A percentile compares a stretch with the other conserved stretches of the same genome.
Evolutionary conservation across 306 rosid species (phyloP).

Genomic region (Prunus armeniaca): DNA sequence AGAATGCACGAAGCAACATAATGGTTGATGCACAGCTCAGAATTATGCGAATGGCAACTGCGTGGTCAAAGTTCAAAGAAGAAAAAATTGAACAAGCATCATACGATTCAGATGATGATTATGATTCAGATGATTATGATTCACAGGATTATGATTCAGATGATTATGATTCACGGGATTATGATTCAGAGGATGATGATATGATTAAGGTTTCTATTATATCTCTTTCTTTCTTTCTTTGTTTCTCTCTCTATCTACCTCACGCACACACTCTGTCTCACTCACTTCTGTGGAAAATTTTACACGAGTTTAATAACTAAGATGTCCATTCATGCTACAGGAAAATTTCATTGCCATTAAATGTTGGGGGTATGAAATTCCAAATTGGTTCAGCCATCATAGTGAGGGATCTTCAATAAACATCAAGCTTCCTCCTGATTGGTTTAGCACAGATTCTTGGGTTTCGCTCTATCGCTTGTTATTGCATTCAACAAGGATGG

Average conservation of each 20-base stretch:
- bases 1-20: not conserved
- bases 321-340: not conserved
- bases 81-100: too few relatives aligned
- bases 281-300: not conserved
- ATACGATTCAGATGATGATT: too few relatives aligned
- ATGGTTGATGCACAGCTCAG: not conserved
- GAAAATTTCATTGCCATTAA: not conserved
- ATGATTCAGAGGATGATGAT: not conserved
- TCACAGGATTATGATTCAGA: not conserved
- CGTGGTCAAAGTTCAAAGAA: not conserved
- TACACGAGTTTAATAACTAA: not conserved
- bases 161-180: too few relatives aligned
- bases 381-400: constrained; percentile 14
- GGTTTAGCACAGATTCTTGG: constrained; percentile 11
- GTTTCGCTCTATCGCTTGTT: constrained; percentile 19
- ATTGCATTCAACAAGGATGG: not conserved
- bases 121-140: too few relatives aligned
- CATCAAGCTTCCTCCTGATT: not conserved
- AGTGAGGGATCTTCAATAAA: constrained; percentile 10
- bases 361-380: constrained; percentile 18
- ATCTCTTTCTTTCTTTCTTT: not conserved
- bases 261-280: not conserved
- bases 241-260: not conserved
- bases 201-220: not conserved
- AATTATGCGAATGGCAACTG: not conserved